These are phyloP conservation scores for Claviceps fusiformis DNA, from an alignment of 2,329 filamentous ascomycete genomes.

Conservation along the genomic window DNA sequence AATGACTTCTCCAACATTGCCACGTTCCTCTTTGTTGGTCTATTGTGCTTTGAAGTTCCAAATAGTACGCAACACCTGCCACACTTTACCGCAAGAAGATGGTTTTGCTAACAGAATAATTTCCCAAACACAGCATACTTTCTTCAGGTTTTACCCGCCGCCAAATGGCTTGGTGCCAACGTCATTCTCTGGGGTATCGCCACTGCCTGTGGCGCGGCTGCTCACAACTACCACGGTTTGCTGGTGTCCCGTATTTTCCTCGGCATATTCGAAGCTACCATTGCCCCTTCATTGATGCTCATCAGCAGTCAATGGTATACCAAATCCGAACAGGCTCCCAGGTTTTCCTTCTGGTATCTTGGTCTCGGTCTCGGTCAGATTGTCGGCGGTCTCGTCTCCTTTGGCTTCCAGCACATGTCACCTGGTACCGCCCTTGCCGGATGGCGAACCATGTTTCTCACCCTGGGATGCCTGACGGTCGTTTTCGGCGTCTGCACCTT, in stretches of 20 bases:
- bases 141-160: conserved; percentile 45
- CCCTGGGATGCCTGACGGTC: conserved; percentile 41
- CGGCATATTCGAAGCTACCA: conserved; percentile 47
- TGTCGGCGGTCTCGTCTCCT: conserved; percentile 51
- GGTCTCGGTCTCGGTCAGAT: conserved; percentile 48
- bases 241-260: conserved; percentile 43
- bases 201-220: conserved; percentile 38
- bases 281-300: conserved; percentile 46
- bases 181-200: conserved; percentile 45
- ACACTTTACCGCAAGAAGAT: not conserved
- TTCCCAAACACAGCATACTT: conserved; percentile 30
- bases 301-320: conserved; percentile 50
- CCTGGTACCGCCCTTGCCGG: conserved; percentile 42
- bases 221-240: conserved; percentile 37
- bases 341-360: conserved; percentile 48
- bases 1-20: conserved; percentile 51
- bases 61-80: conserved; percentile 29
- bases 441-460: conserved; percentile 59
- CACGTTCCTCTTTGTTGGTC: conserved; percentile 49
- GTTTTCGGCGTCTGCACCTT: conserved; percentile 19
- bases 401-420: conserved; percentile 39
- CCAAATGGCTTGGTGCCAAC: conserved; percentile 47
- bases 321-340: conserved; percentile 44
- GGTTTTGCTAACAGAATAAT: not conserved
- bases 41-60: conserved; percentile 44